A percentile compares a stretch with the other conserved stretches of the same genome.
These are phyloP conservation scores for Penicillium sp. DNA, from an alignment of 2,329 filamentous ascomycete genomes.

Conservation along the genomic window DNA sequence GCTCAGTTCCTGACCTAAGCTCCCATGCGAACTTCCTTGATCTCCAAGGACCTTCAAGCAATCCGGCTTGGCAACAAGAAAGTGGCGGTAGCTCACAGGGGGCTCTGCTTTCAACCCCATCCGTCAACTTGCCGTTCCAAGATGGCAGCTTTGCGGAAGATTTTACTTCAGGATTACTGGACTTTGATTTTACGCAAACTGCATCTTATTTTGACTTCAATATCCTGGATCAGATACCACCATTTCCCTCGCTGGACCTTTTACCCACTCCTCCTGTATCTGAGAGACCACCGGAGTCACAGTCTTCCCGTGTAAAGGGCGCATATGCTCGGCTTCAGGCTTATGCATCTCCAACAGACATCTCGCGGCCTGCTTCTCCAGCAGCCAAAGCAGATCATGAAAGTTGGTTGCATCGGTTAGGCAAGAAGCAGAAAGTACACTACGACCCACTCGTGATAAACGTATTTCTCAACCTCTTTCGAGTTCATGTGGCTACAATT, in stretches of 20 bases:
- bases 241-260: background rate
- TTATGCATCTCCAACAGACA: background rate
- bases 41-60: background rate
- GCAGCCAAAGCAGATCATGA: background rate
- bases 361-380: background rate
- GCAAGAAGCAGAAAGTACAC: background rate
- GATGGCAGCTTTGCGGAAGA: background rate
- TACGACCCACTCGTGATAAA: background rate
- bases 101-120: background rate
- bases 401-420: background rate
- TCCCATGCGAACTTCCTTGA: background rate
- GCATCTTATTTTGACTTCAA: background rate
- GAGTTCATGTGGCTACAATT: background rate
- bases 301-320: background rate
- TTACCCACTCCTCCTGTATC: background rate
- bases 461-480: background rate
- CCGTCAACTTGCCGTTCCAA: background rate
- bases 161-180: background rate
- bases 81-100: background rate
- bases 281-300: background rate
- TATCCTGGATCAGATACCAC: background rate
- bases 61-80: background rate
- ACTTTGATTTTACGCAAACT: background rate
- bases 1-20: background rate
- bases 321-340: background rate